phyloP scores from a whole-genome alignment of 805 yeast species.

The Suhomyces sp. region DNA sequence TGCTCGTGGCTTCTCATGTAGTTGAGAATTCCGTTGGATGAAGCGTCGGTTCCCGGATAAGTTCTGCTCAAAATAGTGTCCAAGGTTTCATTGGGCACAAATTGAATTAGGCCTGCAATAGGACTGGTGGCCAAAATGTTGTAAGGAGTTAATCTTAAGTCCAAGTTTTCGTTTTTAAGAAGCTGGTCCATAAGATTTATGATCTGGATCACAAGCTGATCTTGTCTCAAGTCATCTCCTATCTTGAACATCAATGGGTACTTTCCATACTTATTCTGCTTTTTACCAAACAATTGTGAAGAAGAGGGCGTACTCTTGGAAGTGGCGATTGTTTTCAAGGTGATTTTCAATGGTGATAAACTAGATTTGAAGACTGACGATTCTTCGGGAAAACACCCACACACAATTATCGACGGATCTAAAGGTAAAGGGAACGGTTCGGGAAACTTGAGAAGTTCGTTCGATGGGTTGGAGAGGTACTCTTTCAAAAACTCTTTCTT shows the following conservation, averaged over 20 bases:
- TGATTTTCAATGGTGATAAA: slow-evolving; percentile 80
- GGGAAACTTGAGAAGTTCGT: slow-evolving; percentile 41
- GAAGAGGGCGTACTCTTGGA: slow-evolving; percentile 18
- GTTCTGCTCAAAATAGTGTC: slow-evolving; percentile 62
- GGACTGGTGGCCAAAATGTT: slow-evolving; percentile 87
- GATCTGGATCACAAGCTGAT: slow-evolving; percentile 93
- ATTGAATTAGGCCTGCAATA: slow-evolving; percentile 88
- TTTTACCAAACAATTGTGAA: slow-evolving; percentile 35
- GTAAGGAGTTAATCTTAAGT: slow-evolving; percentile 83
- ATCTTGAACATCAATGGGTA: slow-evolving; percentile 90
- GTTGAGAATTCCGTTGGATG: slow-evolving; percentile 69
- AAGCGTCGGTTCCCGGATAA: slow-evolving; percentile 15
- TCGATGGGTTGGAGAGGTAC: slow-evolving; percentile 48
- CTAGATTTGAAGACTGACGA: slow-evolving; percentile 89
- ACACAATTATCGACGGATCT: slow-evolving; percentile 72
- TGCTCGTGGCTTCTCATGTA: slow-evolving; percentile 55
- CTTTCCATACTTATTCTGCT: slow-evolving; percentile 32
- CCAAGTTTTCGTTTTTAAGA: slow-evolving; percentile 84
- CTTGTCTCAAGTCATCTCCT: slow-evolving; percentile 95
- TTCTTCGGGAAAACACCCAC: slow-evolving; percentile 76
- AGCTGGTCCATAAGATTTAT: slow-evolving; percentile 88
- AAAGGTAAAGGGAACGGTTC: slow-evolving; percentile 71
- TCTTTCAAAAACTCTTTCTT: slow-evolving; percentile 68
- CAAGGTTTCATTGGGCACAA: slow-evolving; percentile 88
- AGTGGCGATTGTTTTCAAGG: slow-evolving; percentile 56